Conservation (phyloP, 2,329 filamentous ascomycete genomes). For the Capronia americana region DNA sequence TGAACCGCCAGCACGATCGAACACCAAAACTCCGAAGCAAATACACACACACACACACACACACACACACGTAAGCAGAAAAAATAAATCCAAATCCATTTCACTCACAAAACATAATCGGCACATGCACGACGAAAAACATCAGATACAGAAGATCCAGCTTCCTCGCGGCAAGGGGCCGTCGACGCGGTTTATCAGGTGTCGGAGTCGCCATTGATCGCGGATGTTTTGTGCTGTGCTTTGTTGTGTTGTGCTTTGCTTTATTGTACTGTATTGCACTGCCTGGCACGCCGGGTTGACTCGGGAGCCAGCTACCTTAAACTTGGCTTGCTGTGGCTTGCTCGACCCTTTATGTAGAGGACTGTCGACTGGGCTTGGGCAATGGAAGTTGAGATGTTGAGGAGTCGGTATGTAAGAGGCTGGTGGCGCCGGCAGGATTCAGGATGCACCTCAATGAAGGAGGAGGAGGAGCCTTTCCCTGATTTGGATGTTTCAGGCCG, state of each 20-base stretch:
- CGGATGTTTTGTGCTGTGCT: neutral
- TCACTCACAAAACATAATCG: conserved; percentile 64
- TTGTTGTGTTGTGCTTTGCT: neutral
- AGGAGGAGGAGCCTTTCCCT: neutral
- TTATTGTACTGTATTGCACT: no score
- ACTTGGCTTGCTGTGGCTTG: no score
- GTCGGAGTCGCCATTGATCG: neutral
- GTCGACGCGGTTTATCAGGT: neutral
- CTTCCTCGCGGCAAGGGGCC: conserved; percentile 43
- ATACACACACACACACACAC: no score
- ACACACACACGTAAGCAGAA: neutral
- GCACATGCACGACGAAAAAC: conserved; percentile 68
- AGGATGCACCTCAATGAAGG: neutral
- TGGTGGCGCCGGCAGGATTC: neutral
- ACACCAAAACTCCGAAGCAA: neutral
- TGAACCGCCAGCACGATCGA: neutral
- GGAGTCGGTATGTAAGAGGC: neutral
- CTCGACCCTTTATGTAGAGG: no score
- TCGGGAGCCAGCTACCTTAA: no score
- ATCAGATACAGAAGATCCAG: conserved; percentile 54
- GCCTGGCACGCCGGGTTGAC: no score
- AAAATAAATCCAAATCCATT: neutral
- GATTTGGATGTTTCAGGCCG: neutral
- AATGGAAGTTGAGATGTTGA: no score
- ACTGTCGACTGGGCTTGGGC: no score